These are phyloP conservation scores for Panicum virgatum DNA, from an alignment of 202 grass and related monocot genomes.

Conservation along the genomic window DNA sequence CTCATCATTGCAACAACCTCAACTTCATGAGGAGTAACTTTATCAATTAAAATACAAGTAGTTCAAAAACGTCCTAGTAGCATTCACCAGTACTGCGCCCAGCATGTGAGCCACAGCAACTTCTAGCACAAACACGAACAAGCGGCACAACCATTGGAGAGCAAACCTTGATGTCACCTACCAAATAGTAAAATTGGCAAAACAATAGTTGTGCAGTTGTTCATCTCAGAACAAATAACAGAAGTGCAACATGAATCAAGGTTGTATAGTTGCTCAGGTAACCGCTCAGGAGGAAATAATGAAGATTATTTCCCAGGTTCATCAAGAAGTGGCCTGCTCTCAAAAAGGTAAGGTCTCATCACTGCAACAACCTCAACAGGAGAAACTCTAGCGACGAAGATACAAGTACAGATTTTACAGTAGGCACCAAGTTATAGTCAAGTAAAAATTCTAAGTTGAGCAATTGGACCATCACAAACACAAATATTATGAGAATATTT, in stretches of 20 bases:
- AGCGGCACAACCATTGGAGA: no score
- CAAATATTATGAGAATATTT: neutral
- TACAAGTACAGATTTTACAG: neutral
- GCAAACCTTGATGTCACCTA: no score
- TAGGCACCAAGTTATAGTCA: neutral
- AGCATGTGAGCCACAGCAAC: no score
- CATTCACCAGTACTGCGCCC: no score
- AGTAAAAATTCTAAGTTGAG: neutral
- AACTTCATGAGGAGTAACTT: neutral
- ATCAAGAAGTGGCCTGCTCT: constrained; percentile 42
- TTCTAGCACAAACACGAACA: no score
- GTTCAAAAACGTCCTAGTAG: no score
- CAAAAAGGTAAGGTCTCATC: constrained; percentile 38
- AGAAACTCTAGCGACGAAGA: no score
- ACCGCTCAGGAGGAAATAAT: constrained; percentile 64
- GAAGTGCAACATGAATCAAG: neutral
- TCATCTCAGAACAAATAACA: neutral
- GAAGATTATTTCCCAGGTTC: constrained; percentile 43
- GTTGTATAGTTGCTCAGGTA: constrained; percentile 50
- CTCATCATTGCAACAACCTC: constrained; percentile 49
- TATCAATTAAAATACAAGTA: neutral
- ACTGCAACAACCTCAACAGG: constrained; percentile 32
- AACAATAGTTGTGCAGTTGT: no score
- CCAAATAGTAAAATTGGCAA: no score
- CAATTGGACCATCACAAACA: neutral